Evolutionary conservation across 148 eudicot species (phyloP).

Genomic region (Polygonum maritimum): DNA sequence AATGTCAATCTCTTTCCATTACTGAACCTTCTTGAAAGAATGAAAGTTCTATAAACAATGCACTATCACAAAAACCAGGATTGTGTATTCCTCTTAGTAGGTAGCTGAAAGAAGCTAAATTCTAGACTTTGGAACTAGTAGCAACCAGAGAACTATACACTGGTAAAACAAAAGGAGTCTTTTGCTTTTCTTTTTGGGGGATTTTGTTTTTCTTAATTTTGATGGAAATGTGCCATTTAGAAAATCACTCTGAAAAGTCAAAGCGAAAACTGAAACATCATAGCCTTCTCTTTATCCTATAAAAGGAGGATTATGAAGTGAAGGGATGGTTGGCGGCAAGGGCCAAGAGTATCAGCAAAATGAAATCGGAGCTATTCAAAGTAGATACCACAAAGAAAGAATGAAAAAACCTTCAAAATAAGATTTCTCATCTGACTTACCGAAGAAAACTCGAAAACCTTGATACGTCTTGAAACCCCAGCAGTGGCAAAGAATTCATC

Average conservation of each 20-base stretch:
- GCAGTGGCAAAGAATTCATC: conserved; percentile 93
- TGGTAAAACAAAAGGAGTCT: background rate
- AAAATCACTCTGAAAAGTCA: background rate
- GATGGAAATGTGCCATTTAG: background rate
- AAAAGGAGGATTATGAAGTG: background rate
- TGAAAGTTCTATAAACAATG: background rate
- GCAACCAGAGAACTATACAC: background rate
- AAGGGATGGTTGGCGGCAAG: background rate
- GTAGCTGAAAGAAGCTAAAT: background rate
- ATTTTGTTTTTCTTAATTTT: background rate
- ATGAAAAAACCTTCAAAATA: conserved; percentile 7
- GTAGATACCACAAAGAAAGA: background rate
- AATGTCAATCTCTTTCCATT: conserved; percentile 2
- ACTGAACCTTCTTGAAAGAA: background rate
- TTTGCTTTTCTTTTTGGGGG: background rate
- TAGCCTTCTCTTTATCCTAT: background rate
- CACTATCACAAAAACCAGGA: background rate
- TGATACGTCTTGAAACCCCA: conserved; percentile 89
- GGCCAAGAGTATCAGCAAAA: background rate
- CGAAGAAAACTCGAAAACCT: conserved; percentile 77
- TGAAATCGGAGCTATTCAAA: background rate
- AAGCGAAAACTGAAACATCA: background rate
- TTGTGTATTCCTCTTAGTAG: background rate
- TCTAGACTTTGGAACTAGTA: background rate
- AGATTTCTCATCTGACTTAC: conserved; percentile 26